These are phyloP conservation scores for Urtica urens DNA, from an alignment of 306 rosid species.

Conservation along the genomic window DNA sequence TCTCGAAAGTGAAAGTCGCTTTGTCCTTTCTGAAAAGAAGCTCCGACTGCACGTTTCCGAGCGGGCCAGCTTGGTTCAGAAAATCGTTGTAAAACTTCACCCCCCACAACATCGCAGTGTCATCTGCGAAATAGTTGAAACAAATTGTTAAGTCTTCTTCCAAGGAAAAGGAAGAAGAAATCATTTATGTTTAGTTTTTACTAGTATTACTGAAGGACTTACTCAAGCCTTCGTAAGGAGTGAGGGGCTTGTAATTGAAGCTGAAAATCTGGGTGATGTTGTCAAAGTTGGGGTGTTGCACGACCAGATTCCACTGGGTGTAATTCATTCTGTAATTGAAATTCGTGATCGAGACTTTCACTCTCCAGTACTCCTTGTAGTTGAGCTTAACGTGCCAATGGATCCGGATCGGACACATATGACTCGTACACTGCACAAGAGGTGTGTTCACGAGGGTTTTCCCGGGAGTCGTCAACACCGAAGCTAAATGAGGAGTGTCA, in stretches of 20 bases:
- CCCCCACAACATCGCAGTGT: conserved; percentile 93
- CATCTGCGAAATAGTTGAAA: conserved; percentile 88
- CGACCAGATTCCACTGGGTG: conserved; percentile 87
- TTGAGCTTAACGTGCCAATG: conserved; percentile 99
- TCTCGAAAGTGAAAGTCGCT: conserved; percentile 79
- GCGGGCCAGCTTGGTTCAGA: conserved; percentile 63
- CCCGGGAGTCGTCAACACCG: conserved; percentile 51
- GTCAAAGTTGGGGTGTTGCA: conserved; percentile 91
- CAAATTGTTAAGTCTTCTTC: no score
- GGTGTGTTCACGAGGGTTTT: conserved; percentile 41
- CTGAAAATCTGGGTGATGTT: conserved; percentile 82
- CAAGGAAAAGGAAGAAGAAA: no score
- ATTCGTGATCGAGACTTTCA: conserved; percentile 83
- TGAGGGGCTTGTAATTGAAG: conserved; percentile 70
- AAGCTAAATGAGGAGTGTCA: conserved; percentile 54
- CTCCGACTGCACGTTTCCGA: conserved; percentile 91
- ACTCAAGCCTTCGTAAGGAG: conserved; percentile 89
- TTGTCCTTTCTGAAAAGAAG: conserved; percentile 70
- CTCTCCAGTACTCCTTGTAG: conserved; percentile 96
- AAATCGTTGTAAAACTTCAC: conserved; percentile 83
- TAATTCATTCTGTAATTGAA: conserved; percentile 96
- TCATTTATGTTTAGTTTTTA: no score
- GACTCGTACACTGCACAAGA: conserved; percentile 81
- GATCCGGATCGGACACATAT: conserved; percentile 91
- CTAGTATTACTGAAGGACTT: no score